Conservation (phyloP, 306 rosid species). For the Rosa persica region DNA sequence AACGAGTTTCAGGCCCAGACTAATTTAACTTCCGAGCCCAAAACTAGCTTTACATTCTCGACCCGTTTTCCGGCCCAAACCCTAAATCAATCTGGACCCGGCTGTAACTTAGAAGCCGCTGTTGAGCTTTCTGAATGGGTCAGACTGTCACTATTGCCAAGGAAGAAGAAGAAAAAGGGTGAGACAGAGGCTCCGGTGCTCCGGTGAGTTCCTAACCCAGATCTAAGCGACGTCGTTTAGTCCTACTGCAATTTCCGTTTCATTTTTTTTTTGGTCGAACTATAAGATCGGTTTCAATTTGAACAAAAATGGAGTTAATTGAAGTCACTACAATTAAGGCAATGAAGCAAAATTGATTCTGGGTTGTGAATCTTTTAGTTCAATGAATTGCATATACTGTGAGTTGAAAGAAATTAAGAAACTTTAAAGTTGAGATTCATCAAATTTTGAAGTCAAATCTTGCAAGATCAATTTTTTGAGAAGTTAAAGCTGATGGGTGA, state of each 20-base stretch:
- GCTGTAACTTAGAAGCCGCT: background rate
- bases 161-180: constrained; percentile 6
- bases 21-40: background rate
- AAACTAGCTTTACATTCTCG: background rate
- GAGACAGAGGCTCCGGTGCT: constrained; percentile 1
- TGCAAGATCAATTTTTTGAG: background rate
- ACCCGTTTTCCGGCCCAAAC: background rate
- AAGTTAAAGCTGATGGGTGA: background rate
- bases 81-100: background rate
- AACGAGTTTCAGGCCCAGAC: background rate
- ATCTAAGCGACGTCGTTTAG: constrained; percentile 5
- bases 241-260: background rate
- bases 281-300: background rate
- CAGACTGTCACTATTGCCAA: background rate
- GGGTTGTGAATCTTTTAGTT: background rate
- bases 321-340: background rate
- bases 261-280: background rate
- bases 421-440: background rate
- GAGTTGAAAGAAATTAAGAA: background rate
- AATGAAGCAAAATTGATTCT: background rate
- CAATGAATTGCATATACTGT: background rate
- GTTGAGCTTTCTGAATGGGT: background rate
- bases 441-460: background rate
- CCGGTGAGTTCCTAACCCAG: background rate
- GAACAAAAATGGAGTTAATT: background rate